phyloP scores from a whole-genome alignment of 2,329 filamentous ascomycete species.

The Aspergillus sojae region DNA sequence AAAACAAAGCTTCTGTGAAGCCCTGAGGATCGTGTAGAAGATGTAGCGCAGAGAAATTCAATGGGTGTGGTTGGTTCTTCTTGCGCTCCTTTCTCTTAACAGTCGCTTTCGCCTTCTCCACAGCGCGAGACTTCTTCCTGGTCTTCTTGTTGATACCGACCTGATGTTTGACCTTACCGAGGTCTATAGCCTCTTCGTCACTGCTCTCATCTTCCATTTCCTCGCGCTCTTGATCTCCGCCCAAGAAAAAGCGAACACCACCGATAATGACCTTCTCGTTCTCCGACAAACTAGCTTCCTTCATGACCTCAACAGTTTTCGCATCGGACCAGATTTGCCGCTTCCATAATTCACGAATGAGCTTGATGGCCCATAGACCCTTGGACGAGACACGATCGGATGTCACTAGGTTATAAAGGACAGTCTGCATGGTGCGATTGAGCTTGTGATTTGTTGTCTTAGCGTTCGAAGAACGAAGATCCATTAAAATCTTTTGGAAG shows the following conservation, averaged over 20 bases:
- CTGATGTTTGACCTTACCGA: constrained; percentile 81
- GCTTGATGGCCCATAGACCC: constrained; percentile 92
- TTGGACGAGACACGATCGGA: constrained; percentile 83
- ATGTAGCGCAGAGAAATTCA: constrained; percentile 96
- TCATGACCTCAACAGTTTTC: constrained; percentile 97
- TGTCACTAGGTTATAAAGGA: constrained; percentile 87
- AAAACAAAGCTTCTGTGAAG: constrained; percentile 87
- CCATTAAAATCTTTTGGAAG: constrained; percentile 88
- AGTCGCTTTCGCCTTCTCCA: constrained; percentile 79
- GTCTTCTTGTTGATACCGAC: constrained; percentile 94
- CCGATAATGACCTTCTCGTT: constrained; percentile 91
- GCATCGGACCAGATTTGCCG: constrained; percentile 94
- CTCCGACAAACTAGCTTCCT: constrained; percentile 82
- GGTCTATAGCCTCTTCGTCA: constrained; percentile 73
- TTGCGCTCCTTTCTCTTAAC: constrained; percentile 83
- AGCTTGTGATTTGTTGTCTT: constrained; percentile 89
- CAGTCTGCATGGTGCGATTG: constrained; percentile 90
- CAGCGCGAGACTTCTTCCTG: constrained; percentile 78
- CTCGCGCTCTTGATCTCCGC: constrained; percentile 93
- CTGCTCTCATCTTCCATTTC: constrained; percentile 88
- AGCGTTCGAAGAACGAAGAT: constrained; percentile 83
- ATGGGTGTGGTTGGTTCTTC: constrained; percentile 80
- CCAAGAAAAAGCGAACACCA: constrained; percentile 91
- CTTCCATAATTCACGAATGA: constrained; percentile 95
- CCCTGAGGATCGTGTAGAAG: constrained; percentile 92